Base-by-base conservation (phyloP, 495 filamentous ascomycete species). In the Aspergillus heteromorphus region DNA sequence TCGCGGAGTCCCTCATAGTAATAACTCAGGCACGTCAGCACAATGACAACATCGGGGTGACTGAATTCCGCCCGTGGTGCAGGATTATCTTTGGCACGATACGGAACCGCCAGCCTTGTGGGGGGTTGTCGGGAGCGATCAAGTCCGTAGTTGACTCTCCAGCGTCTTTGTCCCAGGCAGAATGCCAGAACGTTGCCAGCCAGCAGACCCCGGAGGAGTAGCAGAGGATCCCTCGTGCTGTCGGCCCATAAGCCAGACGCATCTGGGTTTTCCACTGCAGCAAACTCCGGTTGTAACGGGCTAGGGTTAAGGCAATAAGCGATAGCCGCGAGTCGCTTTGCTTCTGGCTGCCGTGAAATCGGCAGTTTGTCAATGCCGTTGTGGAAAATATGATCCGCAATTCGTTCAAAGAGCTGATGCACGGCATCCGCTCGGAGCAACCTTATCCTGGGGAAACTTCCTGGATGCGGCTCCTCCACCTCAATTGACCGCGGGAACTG, bases 31-130 rank as follows among this genome's bases (percentile, higher is more conserved):
- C 72, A 85, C 0, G 88, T 89, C n/a, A 92, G 61, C 6, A 83
- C 53, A 18, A 91, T 84, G 29, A 78, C 73, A 0, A 85, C 80
- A 61, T 92, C 87, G 0, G 87, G 87, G 56, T 92, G 86, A 31
- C 85, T 84, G 65, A 87, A 91, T 57, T 91, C 87, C 0, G 87
- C 80, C 3, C 81, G 73, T 0, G 74, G 68, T 0, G 84, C 72
- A 1, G 86, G 87, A 18, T 60, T 78, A 47, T 86, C 87, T 56
- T 91, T 92, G 1, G 83, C 81, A n/a, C 80, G 72, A 53, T 80
- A 92, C 0, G 88, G 88, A 0, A 91, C 85, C 4, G 53, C 27
- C 13, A 55, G 40, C n/a, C n/a, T n/a, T n/a, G n/a, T n/a, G n/a
- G n/a, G n/a, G 34, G 30, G 41, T 3, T 14, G 25, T 27, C 57